A percentile compares a stretch with the other conserved stretches of the same genome.
These are phyloP conservation scores for Escovopsis sp. DNA, from an alignment of 2,329 filamentous ascomycete species.

Conservation along the genomic window DNA sequence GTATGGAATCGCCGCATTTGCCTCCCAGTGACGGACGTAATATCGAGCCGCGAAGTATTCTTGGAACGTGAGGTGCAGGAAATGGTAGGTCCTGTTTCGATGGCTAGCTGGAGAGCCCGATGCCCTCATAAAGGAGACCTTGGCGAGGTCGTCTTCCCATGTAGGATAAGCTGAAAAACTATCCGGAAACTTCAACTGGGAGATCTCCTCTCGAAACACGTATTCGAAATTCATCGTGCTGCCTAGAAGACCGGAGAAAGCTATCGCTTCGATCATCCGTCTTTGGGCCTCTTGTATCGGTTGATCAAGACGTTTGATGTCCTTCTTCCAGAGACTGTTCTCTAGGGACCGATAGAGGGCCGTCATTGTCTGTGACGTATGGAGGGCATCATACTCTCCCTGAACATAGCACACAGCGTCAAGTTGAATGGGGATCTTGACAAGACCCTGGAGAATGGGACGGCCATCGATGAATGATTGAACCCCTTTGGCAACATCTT, in stretches of 20 bases:
- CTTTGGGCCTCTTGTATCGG: neutral
- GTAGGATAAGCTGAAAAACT: neutral
- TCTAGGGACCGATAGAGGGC: conserved; percentile 18
- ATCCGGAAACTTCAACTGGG: neutral
- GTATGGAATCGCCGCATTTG: conserved; percentile 6
- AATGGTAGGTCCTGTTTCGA: conserved; percentile 19
- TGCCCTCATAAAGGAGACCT: conserved; percentile 6
- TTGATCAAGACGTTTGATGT: conserved; percentile 17
- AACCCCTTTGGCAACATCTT: conserved; percentile 11
- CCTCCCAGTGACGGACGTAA: conserved; percentile 1
- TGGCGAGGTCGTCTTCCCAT: neutral
- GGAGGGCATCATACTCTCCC: conserved; percentile 9
- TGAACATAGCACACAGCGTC: conserved; percentile 28
- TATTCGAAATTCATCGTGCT: conserved; percentile 17
- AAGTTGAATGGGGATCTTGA: conserved; percentile 29
- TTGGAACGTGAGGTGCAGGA: conserved; percentile 27
- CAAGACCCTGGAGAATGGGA: conserved; percentile 19
- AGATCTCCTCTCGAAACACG: conserved; percentile 10
- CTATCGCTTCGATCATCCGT: conserved; percentile 9
- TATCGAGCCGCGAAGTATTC: conserved; percentile 21
- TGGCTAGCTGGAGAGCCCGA: conserved; percentile 12
- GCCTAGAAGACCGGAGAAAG: conserved; percentile 20
- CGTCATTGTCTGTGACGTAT: neutral
- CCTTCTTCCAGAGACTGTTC: conserved; percentile 23
- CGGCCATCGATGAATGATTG: conserved; percentile 18